Evolutionary conservation across 1,139 yeast species (phyloP).

Genomic region (Lodderomyces pseudojiufengensis): DNA sequence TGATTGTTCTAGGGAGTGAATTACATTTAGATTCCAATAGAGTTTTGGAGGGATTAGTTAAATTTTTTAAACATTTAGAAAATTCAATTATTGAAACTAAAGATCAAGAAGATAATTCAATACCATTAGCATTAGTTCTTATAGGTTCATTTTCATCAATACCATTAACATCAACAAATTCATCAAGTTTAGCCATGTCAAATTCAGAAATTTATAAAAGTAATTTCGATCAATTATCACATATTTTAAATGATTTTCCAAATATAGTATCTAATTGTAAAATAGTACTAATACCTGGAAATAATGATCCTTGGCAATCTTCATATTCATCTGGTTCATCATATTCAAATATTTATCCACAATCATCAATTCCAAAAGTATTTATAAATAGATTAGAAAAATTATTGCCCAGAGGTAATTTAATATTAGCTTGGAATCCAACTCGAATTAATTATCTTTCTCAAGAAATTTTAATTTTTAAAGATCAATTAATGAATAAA

Average conservation of each 20-base stretch:
- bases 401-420: conserved; percentile 56
- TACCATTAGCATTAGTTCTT: conserved; percentile 52
- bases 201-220: conserved; percentile 61
- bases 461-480: conserved; percentile 72
- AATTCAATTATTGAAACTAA: conserved; percentile 29
- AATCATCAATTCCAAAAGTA: conserved; percentile 61
- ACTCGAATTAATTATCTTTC: conserved; percentile 70
- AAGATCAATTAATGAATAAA: conserved; percentile 71
- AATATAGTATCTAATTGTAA: conserved; percentile 33
- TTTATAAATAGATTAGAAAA: conserved; percentile 68
- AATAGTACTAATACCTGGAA: conserved; percentile 77
- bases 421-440: conserved; percentile 68
- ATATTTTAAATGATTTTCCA: conserved; percentile 36
- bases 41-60: conserved; percentile 58
- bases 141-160: conserved; percentile 61
- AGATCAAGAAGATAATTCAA: conserved; percentile 20
- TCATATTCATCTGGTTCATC: conserved; percentile 63
- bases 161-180: conserved; percentile 52
- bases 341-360: conserved; percentile 63
- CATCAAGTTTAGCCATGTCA: conserved; percentile 39
- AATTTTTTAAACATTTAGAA: conserved; percentile 51
- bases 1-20: conserved; percentile 73
- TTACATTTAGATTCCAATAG: conserved; percentile 59
- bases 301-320: conserved; percentile 91
- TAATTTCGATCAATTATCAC: conserved; percentile 70